phyloP scores from a whole-genome alignment of 331 rosid genomes.

The Pyrus hybrid region DNA sequence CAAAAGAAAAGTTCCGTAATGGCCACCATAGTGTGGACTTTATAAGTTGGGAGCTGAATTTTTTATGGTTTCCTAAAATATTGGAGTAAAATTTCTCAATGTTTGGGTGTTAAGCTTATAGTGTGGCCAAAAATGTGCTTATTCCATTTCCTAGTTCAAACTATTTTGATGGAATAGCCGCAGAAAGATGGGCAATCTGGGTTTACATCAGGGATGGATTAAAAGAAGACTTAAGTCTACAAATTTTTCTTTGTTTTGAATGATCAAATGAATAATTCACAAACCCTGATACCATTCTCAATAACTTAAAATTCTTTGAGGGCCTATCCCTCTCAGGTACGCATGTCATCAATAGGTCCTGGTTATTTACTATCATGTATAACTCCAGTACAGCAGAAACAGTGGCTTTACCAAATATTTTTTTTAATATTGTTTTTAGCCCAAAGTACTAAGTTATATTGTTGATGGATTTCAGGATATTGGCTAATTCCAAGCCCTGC shows the following conservation, averaged over 20 bases:
- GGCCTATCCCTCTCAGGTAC: not conserved
- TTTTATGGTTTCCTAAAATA: not conserved
- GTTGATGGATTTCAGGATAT: conserved; percentile 39
- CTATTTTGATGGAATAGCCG: not conserved
- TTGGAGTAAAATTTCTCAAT: not conserved
- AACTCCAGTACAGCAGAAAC: too few species aligned
- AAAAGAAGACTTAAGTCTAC: not conserved
- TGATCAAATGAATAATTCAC: too few species aligned
- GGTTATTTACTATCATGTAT: too few species aligned
- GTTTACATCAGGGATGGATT: not conserved
- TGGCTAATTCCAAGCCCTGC: conserved; percentile 57
- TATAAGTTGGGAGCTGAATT: not conserved
- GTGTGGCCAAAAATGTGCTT: not conserved
- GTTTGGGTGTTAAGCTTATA: not conserved
- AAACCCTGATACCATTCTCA: too few species aligned
- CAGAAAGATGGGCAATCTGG: not conserved
- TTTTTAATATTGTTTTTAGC: not conserved
- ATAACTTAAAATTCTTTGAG: not conserved
- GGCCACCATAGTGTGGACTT: not conserved
- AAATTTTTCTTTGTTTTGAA: too few species aligned
- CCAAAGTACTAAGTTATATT: not conserved
- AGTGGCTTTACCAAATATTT: not conserved
- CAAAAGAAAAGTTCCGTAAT: not conserved
- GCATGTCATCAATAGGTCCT: not conserved
- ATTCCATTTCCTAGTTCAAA: not conserved